Conservation (phyloP, 2,329 filamentous ascomycete genomes). For the Beauveria sp. region DNA sequence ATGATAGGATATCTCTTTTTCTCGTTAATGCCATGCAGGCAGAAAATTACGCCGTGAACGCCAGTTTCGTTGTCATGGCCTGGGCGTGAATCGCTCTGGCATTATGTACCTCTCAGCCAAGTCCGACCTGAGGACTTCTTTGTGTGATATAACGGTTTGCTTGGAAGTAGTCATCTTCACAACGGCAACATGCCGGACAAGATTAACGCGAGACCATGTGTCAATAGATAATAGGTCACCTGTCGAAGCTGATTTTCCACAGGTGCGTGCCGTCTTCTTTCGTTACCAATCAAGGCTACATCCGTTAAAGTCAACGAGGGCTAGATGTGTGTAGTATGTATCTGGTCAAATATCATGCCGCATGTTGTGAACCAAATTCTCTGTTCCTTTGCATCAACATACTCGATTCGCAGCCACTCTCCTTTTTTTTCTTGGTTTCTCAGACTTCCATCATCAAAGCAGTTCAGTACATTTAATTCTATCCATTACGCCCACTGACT, state of each 20-base stretch:
- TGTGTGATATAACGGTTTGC: slow-evolving; percentile 14
- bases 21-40: slow-evolving; percentile 18
- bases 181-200: slow-evolving; percentile 14
- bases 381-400: slow-evolving; percentile 15
- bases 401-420: slow-evolving; percentile 18
- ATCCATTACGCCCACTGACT: slow-evolving; percentile 22
- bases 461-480: slow-evolving; percentile 22
- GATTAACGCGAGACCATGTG: slow-evolving; percentile 21
- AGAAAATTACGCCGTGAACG: slow-evolving; percentile 22
- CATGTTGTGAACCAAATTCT: slow-evolving; percentile 18
- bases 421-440: slow-evolving; percentile 19
- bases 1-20: slow-evolving; percentile 20
- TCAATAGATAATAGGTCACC: slow-evolving; percentile 18
- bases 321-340: slow-evolving; percentile 20
- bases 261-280: slow-evolving; percentile 21
- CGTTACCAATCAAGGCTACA: slow-evolving; percentile 18
- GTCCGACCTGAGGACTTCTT: not conserved
- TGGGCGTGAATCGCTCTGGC: slow-evolving; percentile 1
- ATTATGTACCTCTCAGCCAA: not conserved
- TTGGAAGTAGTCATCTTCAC: slow-evolving; percentile 14
- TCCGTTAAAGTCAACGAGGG: slow-evolving; percentile 19
- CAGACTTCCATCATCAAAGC: not conserved
- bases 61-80: slow-evolving; percentile 19
- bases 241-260: slow-evolving; percentile 14
- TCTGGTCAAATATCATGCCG: slow-evolving; percentile 17